Evolutionary conservation across 257 asterid genomes (phyloP).

Genomic region (Jaltomata sinuosa): DNA sequence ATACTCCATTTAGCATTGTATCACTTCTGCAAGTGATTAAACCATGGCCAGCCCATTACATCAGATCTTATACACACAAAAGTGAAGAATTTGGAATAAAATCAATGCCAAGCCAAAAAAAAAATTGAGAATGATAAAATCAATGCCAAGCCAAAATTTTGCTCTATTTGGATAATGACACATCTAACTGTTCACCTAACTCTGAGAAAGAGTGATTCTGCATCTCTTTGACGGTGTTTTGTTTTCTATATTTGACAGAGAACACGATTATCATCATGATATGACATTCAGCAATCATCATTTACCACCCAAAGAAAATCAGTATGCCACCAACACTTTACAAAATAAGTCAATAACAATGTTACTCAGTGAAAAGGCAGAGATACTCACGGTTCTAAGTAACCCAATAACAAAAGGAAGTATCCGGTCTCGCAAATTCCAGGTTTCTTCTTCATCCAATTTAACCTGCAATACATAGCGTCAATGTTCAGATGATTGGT

Average conservation of each 20-base stretch:
- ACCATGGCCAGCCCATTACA: not conserved
- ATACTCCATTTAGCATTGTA: not conserved
- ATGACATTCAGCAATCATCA: not conserved
- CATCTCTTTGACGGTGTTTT: not conserved
- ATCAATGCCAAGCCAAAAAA: not conserved
- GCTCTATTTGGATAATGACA: not conserved
- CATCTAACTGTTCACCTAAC: not conserved
- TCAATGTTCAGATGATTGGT: conserved; percentile 4
- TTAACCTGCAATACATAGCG: conserved; percentile 45
- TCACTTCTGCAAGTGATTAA: not conserved
- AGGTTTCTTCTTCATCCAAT: conserved; percentile 67
- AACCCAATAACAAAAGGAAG: conserved; percentile 92
- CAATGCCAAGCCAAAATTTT: not conserved
- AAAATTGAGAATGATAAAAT: not conserved
- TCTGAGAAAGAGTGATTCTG: not conserved
- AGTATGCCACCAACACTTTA: not conserved
- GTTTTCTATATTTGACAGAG: not conserved
- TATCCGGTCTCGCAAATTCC: conserved; percentile 73
- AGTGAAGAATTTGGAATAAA: not conserved
- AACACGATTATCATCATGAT: not conserved
- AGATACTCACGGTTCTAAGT: conserved; percentile 85
- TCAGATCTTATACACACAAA: not conserved
- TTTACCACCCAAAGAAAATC: not conserved
- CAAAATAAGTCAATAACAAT: not conserved
- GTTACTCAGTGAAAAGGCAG: not conserved